Conservation (phyloP, 192 early-diverging fungal genomes). For the Gaertneriomyces semiglobifer region DNA sequence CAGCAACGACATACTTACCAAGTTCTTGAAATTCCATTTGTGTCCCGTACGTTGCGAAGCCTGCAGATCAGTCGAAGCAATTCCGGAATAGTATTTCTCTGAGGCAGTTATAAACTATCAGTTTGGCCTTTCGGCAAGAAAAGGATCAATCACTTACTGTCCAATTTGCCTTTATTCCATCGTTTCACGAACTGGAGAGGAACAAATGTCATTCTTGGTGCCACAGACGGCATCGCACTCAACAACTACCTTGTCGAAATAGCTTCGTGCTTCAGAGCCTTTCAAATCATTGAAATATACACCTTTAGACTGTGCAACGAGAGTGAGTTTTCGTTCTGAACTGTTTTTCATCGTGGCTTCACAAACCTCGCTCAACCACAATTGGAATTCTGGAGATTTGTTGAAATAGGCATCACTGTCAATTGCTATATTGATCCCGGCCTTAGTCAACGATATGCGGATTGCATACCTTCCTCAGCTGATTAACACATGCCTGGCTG, state of each 20-base stretch:
- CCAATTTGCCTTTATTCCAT: constrained; percentile 73
- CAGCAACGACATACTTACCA: constrained; percentile 3
- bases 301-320: constrained; percentile 7
- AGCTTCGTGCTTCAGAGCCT: constrained; percentile 61
- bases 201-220: neutral
- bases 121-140: constrained; percentile 10
- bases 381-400: constrained; percentile 72
- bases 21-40: constrained; percentile 67
- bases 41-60: constrained; percentile 65
- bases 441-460: too few relatives aligned
- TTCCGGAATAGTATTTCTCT: constrained; percentile 69
- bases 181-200: constrained; percentile 65
- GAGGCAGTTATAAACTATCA: neutral
- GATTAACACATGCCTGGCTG: too few relatives aligned
- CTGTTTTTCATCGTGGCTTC: constrained; percentile 45
- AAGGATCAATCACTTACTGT: constrained; percentile 15
- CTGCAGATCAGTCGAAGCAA: constrained; percentile 60
- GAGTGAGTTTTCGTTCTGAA: neutral
- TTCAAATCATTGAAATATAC: constrained; percentile 71
- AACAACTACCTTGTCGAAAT: constrained; percentile 59
- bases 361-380: constrained; percentile 69
- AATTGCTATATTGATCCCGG: too few relatives aligned
- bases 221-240: neutral
- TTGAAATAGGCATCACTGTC: constrained; percentile 69
- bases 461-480: too few relatives aligned